Conservation (phyloP, 129 eudicot species). For the Erigeron canadensis region DNA sequence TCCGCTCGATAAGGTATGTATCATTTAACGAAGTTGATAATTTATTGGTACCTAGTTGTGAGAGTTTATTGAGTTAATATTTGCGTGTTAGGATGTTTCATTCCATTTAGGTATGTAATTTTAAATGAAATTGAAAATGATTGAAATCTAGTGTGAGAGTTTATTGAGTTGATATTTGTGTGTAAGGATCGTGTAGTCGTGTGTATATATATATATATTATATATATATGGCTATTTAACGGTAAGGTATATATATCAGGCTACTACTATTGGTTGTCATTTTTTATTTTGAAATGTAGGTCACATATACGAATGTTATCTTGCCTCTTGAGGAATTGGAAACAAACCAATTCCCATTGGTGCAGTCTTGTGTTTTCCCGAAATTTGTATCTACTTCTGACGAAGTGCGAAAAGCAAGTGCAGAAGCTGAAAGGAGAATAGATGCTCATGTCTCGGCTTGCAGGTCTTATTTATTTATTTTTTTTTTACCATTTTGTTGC, state of each 20-base stretch:
- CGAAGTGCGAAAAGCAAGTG: conserved; percentile 83
- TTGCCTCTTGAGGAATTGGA: conserved; percentile 75
- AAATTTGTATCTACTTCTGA: conserved; percentile 70
- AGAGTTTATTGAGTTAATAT: too few relatives aligned
- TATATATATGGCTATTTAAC: neutral
- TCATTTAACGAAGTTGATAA: neutral
- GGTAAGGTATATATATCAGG: neutral
- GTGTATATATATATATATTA: too few relatives aligned
- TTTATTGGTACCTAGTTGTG: neutral
- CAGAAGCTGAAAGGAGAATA: conserved; percentile 80
- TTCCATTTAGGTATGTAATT: neutral
- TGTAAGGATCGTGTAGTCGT: neutral
- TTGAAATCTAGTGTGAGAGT: too few relatives aligned
- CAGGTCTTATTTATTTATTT: conserved; percentile 55
- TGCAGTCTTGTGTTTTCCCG: conserved; percentile 90
- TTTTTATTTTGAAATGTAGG: conserved; percentile 41
- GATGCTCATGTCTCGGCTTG: conserved; percentile 64
- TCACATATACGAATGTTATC: conserved; percentile 59
- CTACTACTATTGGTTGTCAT: neutral
- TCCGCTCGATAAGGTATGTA: conserved; percentile 76
- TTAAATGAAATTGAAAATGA: neutral
- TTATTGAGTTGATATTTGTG: neutral
- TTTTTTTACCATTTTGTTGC: conserved; percentile 14
- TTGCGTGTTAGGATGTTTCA: neutral
- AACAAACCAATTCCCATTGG: conserved; percentile 71